Percentiles rank a stretch among this genome's conserved stretches.
Evolutionary conservation across 108 stramenopile species (phyloP).

Genomic region (Epithemia pelagica): DNA sequence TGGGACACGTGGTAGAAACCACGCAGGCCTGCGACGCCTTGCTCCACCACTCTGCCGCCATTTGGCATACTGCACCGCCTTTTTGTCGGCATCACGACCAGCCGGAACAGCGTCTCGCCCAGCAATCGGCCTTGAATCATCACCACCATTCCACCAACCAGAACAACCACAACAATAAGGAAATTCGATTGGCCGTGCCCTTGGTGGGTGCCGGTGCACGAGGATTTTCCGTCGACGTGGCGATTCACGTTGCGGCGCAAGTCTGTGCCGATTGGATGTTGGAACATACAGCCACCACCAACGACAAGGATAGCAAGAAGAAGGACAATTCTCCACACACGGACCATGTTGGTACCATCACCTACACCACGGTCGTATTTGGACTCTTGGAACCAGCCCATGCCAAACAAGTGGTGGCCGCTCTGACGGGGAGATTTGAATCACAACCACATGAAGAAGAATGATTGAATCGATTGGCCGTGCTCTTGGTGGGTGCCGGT

Average conservation of each 20-base stretch:
- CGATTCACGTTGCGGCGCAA: slow-evolving; percentile 41
- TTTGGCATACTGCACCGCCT: slow-evolving; percentile 63
- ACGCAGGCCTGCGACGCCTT: slow-evolving; percentile 22
- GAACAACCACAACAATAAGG: no score
- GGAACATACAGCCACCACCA: background rate
- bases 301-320: background rate
- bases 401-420: background rate
- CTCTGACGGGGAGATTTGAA: no score
- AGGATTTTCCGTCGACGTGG: slow-evolving; percentile 51
- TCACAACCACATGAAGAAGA: no score
- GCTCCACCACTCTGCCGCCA: slow-evolving; percentile 24
- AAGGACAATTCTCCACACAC: no score
- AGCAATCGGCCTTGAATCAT: slow-evolving; percentile 3
- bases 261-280: slow-evolving; percentile 6
- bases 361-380: background rate
- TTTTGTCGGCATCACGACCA: slow-evolving; percentile 39
- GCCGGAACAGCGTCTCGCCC: background rate
- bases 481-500: slow-evolving; percentile 66
- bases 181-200: slow-evolving; percentile 44
- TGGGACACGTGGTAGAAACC: slow-evolving; percentile 44
- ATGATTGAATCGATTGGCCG: slow-evolving; percentile 44
- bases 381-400: background rate
- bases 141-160: no score
- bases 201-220: slow-evolving; percentile 68
- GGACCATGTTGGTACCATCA: background rate